Conservation (phyloP, 345 rosid species). For the Camelina hispida region DNA sequence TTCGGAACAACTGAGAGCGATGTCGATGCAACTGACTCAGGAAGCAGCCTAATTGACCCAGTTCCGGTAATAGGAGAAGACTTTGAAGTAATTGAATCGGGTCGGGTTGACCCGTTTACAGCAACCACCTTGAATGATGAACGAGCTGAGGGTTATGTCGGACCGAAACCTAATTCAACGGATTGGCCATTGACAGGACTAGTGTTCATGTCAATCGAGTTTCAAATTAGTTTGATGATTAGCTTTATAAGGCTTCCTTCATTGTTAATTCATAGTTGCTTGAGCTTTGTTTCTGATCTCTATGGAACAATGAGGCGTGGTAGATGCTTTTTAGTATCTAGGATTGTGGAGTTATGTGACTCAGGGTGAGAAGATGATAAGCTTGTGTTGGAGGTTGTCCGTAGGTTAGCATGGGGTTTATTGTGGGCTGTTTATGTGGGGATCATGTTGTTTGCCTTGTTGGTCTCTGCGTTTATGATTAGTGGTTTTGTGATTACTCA, state of each 20-base stretch:
- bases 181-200: slow-evolving; percentile 48
- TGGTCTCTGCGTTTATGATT: slow-evolving; percentile 55
- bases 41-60: background rate
- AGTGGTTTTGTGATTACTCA: slow-evolving; percentile 58
- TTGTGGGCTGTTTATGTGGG: slow-evolving; percentile 70
- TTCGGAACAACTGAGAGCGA: slow-evolving; percentile 26
- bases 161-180: slow-evolving; percentile 26
- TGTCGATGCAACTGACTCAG: background rate
- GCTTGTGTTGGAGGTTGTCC: slow-evolving; percentile 47
- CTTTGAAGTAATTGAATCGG: slow-evolving; percentile 29
- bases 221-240: slow-evolving; percentile 62
- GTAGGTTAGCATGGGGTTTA: slow-evolving; percentile 62
- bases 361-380: slow-evolving; percentile 52
- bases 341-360: slow-evolving; percentile 42
- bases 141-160: background rate
- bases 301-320: slow-evolving; percentile 53
- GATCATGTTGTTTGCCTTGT: slow-evolving; percentile 57
- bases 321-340: slow-evolving; percentile 42
- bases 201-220: slow-evolving; percentile 63
- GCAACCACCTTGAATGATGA: slow-evolving; percentile 16
- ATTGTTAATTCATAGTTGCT: slow-evolving; percentile 44
- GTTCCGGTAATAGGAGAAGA: background rate
- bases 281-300: slow-evolving; percentile 58
- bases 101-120: slow-evolving; percentile 26
- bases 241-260: slow-evolving; percentile 55